These are phyloP conservation scores for Ophiosphaerella korrae DNA, from an alignment of 2,329 filamentous ascomycete species.

Conservation along the genomic window DNA sequence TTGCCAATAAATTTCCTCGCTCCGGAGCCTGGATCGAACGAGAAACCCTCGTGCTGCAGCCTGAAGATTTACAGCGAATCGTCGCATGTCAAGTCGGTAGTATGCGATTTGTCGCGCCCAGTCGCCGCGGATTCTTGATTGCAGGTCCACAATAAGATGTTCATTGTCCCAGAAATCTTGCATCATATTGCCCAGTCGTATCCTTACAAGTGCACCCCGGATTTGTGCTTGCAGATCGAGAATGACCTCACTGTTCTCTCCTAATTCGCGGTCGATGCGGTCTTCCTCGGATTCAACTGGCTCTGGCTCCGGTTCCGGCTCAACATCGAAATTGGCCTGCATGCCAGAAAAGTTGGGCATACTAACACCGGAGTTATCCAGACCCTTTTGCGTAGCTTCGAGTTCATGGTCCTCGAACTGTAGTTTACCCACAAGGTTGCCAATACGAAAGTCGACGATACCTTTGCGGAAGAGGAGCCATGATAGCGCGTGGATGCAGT, in stretches of 20 bases:
- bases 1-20: slow-evolving; percentile 71
- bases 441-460: slow-evolving; percentile 93
- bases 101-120: slow-evolving; percentile 81
- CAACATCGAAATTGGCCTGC: slow-evolving; percentile 91
- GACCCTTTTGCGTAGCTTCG: slow-evolving; percentile 93
- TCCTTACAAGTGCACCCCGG: slow-evolving; percentile 76
- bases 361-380: slow-evolving; percentile 90
- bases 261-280: slow-evolving; percentile 78
- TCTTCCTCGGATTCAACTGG: slow-evolving; percentile 88
- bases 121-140: slow-evolving; percentile 85
- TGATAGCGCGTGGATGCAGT: slow-evolving; percentile 95
- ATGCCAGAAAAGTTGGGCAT: slow-evolving; percentile 99
- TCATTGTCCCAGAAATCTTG: slow-evolving; percentile 88
- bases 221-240: slow-evolving; percentile 85
- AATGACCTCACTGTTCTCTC: slow-evolving; percentile 73
- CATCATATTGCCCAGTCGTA: slow-evolving; percentile 82
- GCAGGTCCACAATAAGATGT: slow-evolving; percentile 76
- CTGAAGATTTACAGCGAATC: slow-evolving; percentile 80
- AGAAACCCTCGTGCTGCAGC: slow-evolving; percentile 78
- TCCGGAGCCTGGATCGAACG: slow-evolving; percentile 65
- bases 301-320: slow-evolving; percentile 75
- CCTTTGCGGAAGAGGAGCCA: slow-evolving; percentile 97
- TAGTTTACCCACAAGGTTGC: slow-evolving; percentile 92
- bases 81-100: slow-evolving; percentile 82
- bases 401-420: slow-evolving; percentile 98